Conservation (phyloP, 805 yeast species). For the Isabelozyma gotoi region DNA sequence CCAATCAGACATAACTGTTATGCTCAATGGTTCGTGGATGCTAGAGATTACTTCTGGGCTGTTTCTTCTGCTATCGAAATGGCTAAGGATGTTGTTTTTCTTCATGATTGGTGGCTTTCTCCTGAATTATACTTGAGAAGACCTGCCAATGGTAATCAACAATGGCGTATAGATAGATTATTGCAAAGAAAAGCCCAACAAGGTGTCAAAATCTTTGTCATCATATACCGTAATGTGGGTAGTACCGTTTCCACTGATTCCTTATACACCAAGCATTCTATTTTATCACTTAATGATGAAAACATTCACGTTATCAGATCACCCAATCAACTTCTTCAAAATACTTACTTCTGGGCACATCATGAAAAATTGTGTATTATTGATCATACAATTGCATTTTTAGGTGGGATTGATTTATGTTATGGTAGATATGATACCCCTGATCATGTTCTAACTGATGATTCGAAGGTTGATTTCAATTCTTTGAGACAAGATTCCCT, state of each 20-base stretch:
- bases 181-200: constrained; percentile 87
- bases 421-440: constrained; percentile 97
- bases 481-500: constrained; percentile 23
- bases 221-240: constrained; percentile 92
- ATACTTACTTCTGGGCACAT: constrained; percentile 97
- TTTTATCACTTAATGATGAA: constrained; percentile 73
- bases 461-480: constrained; percentile 40
- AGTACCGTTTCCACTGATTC: constrained; percentile 92
- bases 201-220: constrained; percentile 91
- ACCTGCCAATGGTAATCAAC: constrained; percentile 93
- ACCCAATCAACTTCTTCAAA: constrained; percentile 91
- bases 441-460: constrained; percentile 88
- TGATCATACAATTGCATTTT: constrained; percentile 84
- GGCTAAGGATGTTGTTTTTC: constrained; percentile 91
- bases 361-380: constrained; percentile 89
- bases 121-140: constrained; percentile 92
- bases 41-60: constrained; percentile 96
- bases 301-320: constrained; percentile 90
- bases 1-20: constrained; percentile 82
- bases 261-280: constrained; percentile 88
- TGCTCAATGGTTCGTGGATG: constrained; percentile 98
- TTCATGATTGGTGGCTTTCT: constrained; percentile 98
- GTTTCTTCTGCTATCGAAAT: constrained; percentile 85
- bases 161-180: constrained; percentile 87
- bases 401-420: constrained; percentile 96